phyloP scores from a whole-genome alignment of 1,139 yeast genomes.

The Nakaseomyces bracarensis region DNA sequence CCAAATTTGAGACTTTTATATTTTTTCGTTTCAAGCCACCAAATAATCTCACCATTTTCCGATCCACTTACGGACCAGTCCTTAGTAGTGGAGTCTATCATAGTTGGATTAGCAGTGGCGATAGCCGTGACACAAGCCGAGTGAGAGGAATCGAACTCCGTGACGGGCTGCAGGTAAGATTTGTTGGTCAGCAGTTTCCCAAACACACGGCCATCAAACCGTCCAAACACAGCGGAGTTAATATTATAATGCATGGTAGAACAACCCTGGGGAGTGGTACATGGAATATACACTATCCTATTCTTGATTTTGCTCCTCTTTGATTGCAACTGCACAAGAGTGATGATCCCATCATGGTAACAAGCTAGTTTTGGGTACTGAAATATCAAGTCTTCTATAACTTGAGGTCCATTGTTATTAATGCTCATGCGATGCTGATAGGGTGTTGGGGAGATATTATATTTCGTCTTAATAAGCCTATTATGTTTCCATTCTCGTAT shows the following conservation, averaged over 20 bases:
- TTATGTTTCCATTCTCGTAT: conserved; percentile 49
- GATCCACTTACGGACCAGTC: conserved; percentile 38
- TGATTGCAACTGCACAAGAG: conserved; percentile 30
- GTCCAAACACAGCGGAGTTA: conserved; percentile 37
- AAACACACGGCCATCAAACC: conserved; percentile 39
- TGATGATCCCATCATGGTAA: conserved; percentile 34
- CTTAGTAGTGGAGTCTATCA: conserved; percentile 18
- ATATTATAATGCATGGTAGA: conserved; percentile 33
- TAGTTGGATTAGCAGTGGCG: conserved; percentile 19
- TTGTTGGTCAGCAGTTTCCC: conserved; percentile 35
- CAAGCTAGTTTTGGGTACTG: conserved; percentile 33
- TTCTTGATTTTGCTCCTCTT: conserved; percentile 21
- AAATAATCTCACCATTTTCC: conserved; percentile 34
- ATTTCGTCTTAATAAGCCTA: conserved; percentile 32
- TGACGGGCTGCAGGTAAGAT: conserved; percentile 34
- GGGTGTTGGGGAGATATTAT: conserved; percentile 24
- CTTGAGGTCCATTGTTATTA: conserved; percentile 16
- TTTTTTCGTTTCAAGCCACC: conserved; percentile 34
- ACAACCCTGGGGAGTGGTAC: conserved; percentile 35
- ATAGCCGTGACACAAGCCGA: conserved; percentile 35
- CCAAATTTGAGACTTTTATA: conserved; percentile 19
- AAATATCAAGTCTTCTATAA: conserved; percentile 27
- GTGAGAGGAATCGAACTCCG: conserved; percentile 32
- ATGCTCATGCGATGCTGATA: not conserved
- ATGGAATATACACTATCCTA: conserved; percentile 32